Base-by-base conservation (phyloP, 1,284 basidiomycete genomes). In the Filobasidium uniguttulatum region DNA sequence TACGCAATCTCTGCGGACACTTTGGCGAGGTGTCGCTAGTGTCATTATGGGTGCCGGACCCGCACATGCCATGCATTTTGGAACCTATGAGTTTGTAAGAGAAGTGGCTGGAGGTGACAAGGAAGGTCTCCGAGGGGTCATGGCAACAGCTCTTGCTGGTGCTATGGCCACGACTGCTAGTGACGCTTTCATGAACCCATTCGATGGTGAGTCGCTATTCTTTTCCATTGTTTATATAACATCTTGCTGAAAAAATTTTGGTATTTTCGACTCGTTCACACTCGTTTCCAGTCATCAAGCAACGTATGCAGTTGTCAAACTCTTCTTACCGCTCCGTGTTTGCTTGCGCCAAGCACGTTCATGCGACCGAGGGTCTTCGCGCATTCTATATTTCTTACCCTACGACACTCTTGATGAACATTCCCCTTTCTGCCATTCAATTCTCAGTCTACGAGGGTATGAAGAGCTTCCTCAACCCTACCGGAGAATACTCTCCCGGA, bases 321-420 rank as follows among this genome's bases (percentile, higher is more conserved):
- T 97, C 91, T 9, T 75, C 83, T 61, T 88, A 89, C 71, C 82
- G 82, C 49, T 86, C 84, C 35, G 85, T 94, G 33, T 64, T 81
- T 57, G 77, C 78, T 23, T 91, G 89, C 62, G 87, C 91, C 50
- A 54, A 58, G 53, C 80, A 80, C 14, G 83, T 99, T 44, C 90
- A 90, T 72, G 77, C 72, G 48, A 79, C 71, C 48, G 94, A 99
- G 70, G 94, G 94, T 34, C 67, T 96, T 31, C 63, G 75, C 26
- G 93, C 94, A 5, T 98, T 99, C 75, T 99, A 97, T 70, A 81
- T 98, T 53, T 98, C 93, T 10, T 98, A 98, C 71, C 94, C 94
- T 4, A 98, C 93, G 14, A 99, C 94, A 3, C 75, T 96, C 59
- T 89, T 81, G 57, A 98, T 98, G 78, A 84, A 86, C 36, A 87